A percentile compares a stretch with the other conserved stretches of the same genome.
Conservation (phyloP, 805 yeast species). For the Lachancea dasiensis region DNA sequence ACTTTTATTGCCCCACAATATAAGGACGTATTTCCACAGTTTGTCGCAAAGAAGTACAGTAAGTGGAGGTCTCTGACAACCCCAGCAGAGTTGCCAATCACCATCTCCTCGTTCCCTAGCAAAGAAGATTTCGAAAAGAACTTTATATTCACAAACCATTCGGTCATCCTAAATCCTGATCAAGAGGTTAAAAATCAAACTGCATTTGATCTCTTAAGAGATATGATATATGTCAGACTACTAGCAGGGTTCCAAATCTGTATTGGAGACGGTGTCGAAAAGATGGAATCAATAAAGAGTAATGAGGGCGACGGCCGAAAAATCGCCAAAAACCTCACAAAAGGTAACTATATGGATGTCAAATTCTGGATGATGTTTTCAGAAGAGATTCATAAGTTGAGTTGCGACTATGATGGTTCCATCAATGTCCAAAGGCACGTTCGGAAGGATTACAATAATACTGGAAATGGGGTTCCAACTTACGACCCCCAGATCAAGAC, state of each 20-base stretch:
- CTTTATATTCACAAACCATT: constrained; percentile 79
- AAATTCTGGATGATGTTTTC: constrained; percentile 71
- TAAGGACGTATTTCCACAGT: constrained; percentile 82
- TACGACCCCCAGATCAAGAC: constrained; percentile 64
- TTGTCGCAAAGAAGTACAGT: constrained; percentile 57
- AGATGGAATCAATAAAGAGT: constrained; percentile 43
- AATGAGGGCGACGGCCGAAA: constrained; percentile 44
- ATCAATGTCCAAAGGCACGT: constrained; percentile 75
- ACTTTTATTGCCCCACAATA: constrained; percentile 74
- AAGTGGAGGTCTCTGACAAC: constrained; percentile 92
- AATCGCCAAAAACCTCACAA: constrained; percentile 50
- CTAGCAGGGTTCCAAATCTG: constrained; percentile 89
- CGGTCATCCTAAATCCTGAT: constrained; percentile 57
- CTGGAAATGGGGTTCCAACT: constrained; percentile 30
- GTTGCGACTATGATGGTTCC: constrained; percentile 63
- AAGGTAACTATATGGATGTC: constrained; percentile 44
- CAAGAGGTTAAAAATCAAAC: constrained; percentile 45
- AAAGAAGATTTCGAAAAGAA: constrained; percentile 60
- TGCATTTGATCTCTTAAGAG: constrained; percentile 63
- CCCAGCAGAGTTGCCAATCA: constrained; percentile 87
- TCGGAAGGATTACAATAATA: constrained; percentile 33
- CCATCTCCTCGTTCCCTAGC: constrained; percentile 73
- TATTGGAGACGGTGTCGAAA: constrained; percentile 59
- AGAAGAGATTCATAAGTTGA: constrained; percentile 79
- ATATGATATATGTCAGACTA: constrained; percentile 79